Percentiles rank a stretch among this genome's conserved stretches.
phyloP scores from a whole-genome alignment of 2,329 filamentous ascomycete species.

The Pseudogymnoascus sp. region DNA sequence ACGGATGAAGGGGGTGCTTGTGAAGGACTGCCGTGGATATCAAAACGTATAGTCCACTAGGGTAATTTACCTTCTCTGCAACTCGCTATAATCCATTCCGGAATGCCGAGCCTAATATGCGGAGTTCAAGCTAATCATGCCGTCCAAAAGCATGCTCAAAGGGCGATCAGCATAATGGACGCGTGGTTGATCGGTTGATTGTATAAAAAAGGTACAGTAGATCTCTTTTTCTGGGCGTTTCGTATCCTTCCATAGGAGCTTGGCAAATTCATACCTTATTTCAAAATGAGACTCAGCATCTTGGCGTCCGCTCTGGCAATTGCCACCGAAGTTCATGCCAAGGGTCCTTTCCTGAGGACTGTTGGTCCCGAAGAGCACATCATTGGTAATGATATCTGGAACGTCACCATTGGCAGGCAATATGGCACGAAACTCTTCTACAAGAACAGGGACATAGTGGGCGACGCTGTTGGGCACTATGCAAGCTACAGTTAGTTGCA shows the following conservation, averaged over 20 bases:
- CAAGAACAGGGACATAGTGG: constrained; percentile 15
- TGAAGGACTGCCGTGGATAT: background rate
- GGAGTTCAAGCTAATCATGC: background rate
- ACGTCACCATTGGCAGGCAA: constrained; percentile 16
- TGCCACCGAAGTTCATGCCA: background rate
- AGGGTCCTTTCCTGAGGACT: background rate
- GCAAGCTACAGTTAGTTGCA: background rate
- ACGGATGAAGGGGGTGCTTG: background rate
- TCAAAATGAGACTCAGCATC: constrained; percentile 1
- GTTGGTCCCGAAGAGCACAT: constrained; percentile 6
- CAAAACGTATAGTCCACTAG: background rate
- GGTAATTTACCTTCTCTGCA: background rate
- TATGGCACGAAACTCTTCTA: constrained; percentile 18
- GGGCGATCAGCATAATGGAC: background rate
- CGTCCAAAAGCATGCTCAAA: background rate
- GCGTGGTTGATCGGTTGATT: background rate
- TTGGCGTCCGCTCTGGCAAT: background rate
- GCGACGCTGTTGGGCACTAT: constrained; percentile 6
- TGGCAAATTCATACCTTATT: background rate
- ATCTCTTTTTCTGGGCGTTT: background rate
- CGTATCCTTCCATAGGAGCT: background rate
- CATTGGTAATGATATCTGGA: constrained; percentile 19
- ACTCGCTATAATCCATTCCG: background rate
- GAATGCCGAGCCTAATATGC: background rate
- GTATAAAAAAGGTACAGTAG: background rate